Percentiles rank a stretch among this genome's conserved stretches.
Evolutionary conservation across 202 grass and related monocot species (phyloP).

Genomic region (Miscanthus sacchariflorus): DNA sequence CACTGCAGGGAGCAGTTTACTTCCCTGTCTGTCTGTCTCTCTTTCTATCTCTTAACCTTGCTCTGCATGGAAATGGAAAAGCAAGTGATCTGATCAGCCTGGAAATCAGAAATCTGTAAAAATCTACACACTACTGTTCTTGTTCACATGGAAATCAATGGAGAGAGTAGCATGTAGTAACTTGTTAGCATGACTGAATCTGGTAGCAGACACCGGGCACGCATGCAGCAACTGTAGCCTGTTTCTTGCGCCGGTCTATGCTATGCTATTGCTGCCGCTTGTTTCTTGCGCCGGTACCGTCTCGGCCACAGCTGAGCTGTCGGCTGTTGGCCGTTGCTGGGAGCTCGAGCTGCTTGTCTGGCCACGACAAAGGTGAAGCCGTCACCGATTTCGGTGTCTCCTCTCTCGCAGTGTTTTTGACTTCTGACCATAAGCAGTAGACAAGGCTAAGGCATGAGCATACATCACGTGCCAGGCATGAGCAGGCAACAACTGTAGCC

Average conservation of each 20-base stretch:
- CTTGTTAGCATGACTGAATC: not conserved
- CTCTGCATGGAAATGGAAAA: not conserved
- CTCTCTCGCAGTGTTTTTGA: not conserved
- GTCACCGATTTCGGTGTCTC: not conserved
- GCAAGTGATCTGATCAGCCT: not conserved
- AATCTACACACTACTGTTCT: not conserved
- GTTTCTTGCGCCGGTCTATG: not conserved
- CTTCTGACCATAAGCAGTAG: slow-evolving; percentile 16
- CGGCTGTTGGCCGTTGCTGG: slow-evolving; percentile 21
- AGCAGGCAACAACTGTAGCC: not conserved
- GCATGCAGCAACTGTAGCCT: slow-evolving; percentile 22
- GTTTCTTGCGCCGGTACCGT: not conserved
- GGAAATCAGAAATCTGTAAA: not conserved
- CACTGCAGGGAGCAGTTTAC: not conserved
- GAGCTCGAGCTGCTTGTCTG: slow-evolving; percentile 27
- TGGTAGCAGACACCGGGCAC: slow-evolving; percentile 31
- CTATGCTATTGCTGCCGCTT: not conserved
- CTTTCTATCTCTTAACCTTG: not conserved
- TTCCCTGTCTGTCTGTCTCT: not conserved
- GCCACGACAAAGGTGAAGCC: slow-evolving; percentile 16
- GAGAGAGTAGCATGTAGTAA: not conserved
- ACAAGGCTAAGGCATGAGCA: slow-evolving; percentile 5
- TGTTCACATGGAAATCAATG: not conserved
- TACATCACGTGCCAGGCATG: slow-evolving; percentile 21
- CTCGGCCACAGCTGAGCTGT: not conserved